Conservation (phyloP, 176 grass and related monocot species). For the Elymus sibiricus region DNA sequence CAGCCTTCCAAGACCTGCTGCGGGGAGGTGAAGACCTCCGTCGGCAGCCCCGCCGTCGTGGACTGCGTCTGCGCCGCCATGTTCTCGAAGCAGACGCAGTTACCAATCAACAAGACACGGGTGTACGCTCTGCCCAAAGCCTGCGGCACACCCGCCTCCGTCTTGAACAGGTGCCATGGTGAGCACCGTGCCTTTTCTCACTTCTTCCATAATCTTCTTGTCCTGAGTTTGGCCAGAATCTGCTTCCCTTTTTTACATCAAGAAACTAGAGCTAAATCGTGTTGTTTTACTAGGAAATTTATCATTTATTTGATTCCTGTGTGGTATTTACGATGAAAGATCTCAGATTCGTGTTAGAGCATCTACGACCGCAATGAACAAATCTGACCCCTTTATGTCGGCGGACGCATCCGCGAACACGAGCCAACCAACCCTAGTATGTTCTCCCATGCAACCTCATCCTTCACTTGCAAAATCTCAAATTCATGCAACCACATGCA, state of each 20-base stretch:
- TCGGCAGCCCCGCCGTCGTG: neutral
- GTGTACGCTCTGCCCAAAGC: constrained; percentile 31
- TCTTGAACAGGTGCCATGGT: constrained; percentile 35
- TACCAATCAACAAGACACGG: constrained; percentile 32
- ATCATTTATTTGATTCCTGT: neutral
- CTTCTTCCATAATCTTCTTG: neutral
- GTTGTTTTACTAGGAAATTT: neutral
- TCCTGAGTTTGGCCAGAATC: neutral
- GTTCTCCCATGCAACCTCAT: too few relatives aligned
- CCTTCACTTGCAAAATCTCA: too few relatives aligned
- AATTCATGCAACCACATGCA: too few relatives aligned
- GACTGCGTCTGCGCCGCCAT: constrained; percentile 39
- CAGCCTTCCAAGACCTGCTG: constrained; percentile 27
- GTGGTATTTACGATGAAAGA: neutral
- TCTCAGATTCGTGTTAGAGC: neutral
- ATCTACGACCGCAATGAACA: too few relatives aligned
- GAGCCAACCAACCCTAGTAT: too few relatives aligned
- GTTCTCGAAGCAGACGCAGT: neutral
- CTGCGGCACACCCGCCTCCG: constrained; percentile 19
- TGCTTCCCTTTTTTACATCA: too few relatives aligned
- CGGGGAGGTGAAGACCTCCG: constrained; percentile 36
- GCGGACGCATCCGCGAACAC: too few relatives aligned
- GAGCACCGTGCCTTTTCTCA: neutral
- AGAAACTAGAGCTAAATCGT: neutral
- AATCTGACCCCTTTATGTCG: too few relatives aligned